Base-by-base conservation (phyloP, 2,329 filamentous ascomycete genomes). In the Penicillium sclerotiorum region DNA sequence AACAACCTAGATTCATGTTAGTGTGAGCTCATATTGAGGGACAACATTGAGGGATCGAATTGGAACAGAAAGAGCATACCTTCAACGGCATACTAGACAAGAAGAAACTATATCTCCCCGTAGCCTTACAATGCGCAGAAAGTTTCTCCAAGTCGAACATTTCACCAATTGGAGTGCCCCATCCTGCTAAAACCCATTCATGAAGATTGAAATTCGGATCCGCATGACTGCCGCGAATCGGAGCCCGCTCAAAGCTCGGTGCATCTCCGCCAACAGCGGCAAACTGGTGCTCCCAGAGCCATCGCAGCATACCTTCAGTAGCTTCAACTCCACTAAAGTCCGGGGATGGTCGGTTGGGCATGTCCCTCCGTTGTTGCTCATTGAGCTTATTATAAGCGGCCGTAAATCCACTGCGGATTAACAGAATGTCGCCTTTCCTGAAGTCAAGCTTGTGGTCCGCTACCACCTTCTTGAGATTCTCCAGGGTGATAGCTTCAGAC, bases 221-320 rank as follows among this genome's bases (percentile, higher is more conserved):
- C 8, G 55, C 54, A 47, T 62, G 62, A n/a, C 53, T 52, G 8
- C 62, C 62, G 15, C 60, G 50, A 8, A 65, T 63, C 13, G 63
- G 63, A 15, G 60, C 58, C 6, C 57, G 51, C 35, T 66, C 68
- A 38, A 70, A 69, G 15, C 63, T 65, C 3, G 68, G 66, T 13
- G 66, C 64, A 52, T 70, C 68, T 21, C 62, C 58, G 2, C 65
- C 68, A 3, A 71, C 61, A 25, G 67, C 68, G n/a, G 61, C 56
- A 45, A 71, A 71, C 32, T 67, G 62, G 17, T 65, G 58, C 5
- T 70, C 60, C 68, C 68, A 71, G 22, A 71, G 47, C 68, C 68
- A 71, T 18, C 60, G 45, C 9, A 71, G 49, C 33, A 68, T 61
- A 4, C 56, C 50, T 30, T 70, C 67, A 2, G 62, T 64, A 17